phyloP scores from a whole-genome alignment of 345 rosid species.

The Moringa oleifera region DNA sequence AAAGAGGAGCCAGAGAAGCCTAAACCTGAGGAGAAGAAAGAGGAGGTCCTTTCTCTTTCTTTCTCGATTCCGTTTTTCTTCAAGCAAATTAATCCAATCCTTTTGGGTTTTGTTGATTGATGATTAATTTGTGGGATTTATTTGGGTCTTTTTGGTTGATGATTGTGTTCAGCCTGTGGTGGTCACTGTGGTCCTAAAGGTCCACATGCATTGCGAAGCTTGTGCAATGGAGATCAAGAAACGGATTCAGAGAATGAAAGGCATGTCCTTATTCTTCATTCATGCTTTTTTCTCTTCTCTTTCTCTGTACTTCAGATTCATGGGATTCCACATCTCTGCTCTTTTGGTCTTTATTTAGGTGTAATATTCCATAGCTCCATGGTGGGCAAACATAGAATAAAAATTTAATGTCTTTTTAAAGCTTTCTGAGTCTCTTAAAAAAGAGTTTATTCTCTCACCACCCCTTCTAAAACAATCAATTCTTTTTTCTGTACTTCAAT shows the following conservation, averaged over 20 bases:
- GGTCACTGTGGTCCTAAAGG: constrained; percentile 60
- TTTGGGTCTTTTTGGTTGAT: neutral
- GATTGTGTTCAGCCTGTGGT: constrained; percentile 46
- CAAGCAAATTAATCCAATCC: no score
- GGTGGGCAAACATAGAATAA: no score
- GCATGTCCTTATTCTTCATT: constrained; percentile 22
- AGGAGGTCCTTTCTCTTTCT: constrained; percentile 43
- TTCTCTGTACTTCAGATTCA: neutral
- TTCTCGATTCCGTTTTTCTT: neutral
- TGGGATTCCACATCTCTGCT: neutral
- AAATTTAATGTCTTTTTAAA: neutral
- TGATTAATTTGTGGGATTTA: neutral
- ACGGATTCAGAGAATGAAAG: constrained; percentile 87
- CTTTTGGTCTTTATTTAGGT: no score
- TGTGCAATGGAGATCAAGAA: constrained; percentile 85
- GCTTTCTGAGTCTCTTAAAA: constrained; percentile 20
- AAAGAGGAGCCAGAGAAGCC: no score
- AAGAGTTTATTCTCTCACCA: constrained; percentile 11
- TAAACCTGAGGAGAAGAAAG: constrained; percentile 53
- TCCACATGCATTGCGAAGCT: constrained; percentile 95
- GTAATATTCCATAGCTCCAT: no score
- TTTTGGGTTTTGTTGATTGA: constrained; percentile 1
- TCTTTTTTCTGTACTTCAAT: constrained; percentile 3
- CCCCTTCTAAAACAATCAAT: neutral
- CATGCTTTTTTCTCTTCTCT: no score